A percentile compares a stretch with the other conserved stretches of the same genome.
Conservation (phyloP, 192 early-diverging fungal genomes). For the Phycomyces blakesleeanus region DNA sequence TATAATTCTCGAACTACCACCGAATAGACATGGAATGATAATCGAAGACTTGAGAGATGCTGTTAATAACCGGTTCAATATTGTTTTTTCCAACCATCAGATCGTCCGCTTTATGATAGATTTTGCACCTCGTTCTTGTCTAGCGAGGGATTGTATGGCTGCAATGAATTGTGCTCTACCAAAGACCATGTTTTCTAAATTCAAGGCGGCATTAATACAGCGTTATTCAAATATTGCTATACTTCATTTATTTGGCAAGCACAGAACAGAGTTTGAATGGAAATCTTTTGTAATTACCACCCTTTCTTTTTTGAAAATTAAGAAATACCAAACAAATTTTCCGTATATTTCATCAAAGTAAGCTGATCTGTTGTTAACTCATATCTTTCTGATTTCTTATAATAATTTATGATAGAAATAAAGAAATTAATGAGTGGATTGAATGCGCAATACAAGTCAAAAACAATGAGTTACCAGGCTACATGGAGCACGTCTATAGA, state of each 20-base stretch:
- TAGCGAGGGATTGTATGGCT: slow-evolving; percentile 8
- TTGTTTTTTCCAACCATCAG: not conserved
- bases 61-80: slow-evolving; percentile 1
- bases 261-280: slow-evolving; percentile 7
- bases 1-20: not conserved
- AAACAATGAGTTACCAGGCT: not conserved
- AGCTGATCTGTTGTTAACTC: not conserved
- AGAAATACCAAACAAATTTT: not conserved
- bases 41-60: not conserved
- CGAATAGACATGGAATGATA: not conserved
- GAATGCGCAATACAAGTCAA: not conserved
- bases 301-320: slow-evolving; percentile 6
- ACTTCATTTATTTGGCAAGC: not conserved
- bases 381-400: not conserved
- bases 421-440: not conserved
- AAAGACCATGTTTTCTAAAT: not conserved
- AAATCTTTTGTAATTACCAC: not conserved
- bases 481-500: not conserved
- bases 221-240: not conserved
- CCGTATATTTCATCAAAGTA: not conserved
- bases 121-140: not conserved
- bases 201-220: not conserved
- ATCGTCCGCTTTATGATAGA: not conserved
- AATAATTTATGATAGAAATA: not conserved
- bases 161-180: slow-evolving; percentile 11